Conservation (phyloP, 1,284 basidiomycete species). For the Cryptococcus jaspeensis region DNA sequence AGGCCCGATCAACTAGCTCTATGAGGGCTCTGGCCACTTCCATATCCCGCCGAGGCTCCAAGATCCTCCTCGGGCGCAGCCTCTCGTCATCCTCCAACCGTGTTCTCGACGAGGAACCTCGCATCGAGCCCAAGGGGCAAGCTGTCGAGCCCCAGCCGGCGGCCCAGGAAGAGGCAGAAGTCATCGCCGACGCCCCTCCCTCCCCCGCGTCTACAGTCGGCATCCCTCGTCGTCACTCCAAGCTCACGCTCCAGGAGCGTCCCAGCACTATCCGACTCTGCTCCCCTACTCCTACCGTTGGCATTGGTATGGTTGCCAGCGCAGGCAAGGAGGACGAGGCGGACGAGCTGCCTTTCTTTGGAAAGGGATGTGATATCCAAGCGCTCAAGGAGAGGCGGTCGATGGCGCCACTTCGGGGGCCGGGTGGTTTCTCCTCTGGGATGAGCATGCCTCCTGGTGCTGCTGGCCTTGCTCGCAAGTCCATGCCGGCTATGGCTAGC, state of each 20-base stretch:
- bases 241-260: constrained; percentile 31
- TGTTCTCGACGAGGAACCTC: neutral
- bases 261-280: constrained; percentile 41
- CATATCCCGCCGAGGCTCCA: constrained; percentile 17
- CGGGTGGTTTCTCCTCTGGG: neutral
- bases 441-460: neutral
- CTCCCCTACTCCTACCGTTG: constrained; percentile 27
- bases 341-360: constrained; percentile 39
- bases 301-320: neutral
- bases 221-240: constrained; percentile 37
- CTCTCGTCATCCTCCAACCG: constrained; percentile 11
- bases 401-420: constrained; percentile 26
- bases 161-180: constrained; percentile 16
- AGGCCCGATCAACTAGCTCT: constrained; percentile 17
- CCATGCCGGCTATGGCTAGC: constrained; percentile 33
- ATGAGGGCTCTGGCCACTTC: constrained; percentile 24
- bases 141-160: neutral
- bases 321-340: constrained; percentile 1
- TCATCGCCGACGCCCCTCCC: constrained; percentile 22
- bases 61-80: constrained; percentile 16
- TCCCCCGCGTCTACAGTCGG: constrained; percentile 48
- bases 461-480: constrained; percentile 25
- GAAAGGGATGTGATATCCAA: constrained; percentile 21
- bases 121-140: neutral
- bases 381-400: constrained; percentile 37